These are phyloP conservation scores for Cercospora beticola DNA, from an alignment of 2,329 filamentous ascomycete genomes.

Conservation along the genomic window DNA sequence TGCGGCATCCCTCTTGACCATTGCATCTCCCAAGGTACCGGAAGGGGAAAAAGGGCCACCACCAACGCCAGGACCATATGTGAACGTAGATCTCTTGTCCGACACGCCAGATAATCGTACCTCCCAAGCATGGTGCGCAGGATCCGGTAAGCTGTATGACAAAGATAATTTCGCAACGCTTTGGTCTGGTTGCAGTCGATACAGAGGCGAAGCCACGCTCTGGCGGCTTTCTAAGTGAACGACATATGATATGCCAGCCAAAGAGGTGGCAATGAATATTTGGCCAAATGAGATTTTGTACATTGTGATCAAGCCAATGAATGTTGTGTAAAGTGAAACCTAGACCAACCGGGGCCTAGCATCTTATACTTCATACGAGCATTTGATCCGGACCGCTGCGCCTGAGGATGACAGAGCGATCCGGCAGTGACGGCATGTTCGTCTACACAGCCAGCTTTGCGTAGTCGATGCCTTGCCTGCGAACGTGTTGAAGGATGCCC, in stretches of 20 bases:
- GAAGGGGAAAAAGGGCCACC: constrained; percentile 11
- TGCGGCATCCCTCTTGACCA: not conserved
- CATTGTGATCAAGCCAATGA: not conserved
- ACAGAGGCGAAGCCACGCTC: not conserved
- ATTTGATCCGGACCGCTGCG: not conserved
- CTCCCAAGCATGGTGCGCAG: not conserved
- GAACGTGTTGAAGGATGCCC: not conserved
- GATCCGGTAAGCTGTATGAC: not conserved
- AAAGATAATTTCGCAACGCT: not conserved
- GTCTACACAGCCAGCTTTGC: not conserved
- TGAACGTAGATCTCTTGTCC: not conserved
- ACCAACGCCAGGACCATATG: constrained; percentile 5
- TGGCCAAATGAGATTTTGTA: not conserved
- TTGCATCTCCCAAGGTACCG: not conserved
- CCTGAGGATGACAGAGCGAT: not conserved
- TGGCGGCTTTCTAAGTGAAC: not conserved
- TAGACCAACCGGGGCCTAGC: not conserved
- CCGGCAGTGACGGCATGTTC: not conserved
- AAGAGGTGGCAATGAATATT: not conserved
- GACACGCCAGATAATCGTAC: constrained; percentile 1
- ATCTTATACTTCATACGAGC: not conserved
- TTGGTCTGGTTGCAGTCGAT: not conserved
- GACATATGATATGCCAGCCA: not conserved
- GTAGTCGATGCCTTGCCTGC: not conserved
- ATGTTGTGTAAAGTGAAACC: not conserved